phyloP scores from a whole-genome alignment of 148 eudicot species.

The Vaccinium corymbosum region DNA sequence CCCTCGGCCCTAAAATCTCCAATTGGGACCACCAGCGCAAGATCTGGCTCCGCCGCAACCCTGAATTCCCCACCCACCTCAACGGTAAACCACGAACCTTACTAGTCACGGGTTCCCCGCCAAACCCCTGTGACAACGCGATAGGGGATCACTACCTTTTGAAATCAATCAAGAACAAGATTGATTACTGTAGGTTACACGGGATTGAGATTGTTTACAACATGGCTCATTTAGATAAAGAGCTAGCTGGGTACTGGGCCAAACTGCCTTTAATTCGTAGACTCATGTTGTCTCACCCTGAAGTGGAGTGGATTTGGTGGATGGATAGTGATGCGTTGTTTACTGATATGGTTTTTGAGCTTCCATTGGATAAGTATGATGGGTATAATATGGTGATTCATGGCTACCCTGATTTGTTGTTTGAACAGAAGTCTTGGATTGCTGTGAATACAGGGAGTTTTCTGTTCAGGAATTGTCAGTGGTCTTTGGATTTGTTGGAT shows the following conservation, averaged over 20 bases:
- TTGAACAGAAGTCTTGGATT: slow-evolving; percentile 64
- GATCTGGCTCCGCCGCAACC: slow-evolving; percentile 52
- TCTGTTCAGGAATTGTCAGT: slow-evolving; percentile 62
- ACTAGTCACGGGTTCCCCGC: slow-evolving; percentile 74
- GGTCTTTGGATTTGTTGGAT: slow-evolving; percentile 71
- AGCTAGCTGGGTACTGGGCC: slow-evolving; percentile 73
- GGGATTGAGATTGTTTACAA: slow-evolving; percentile 67
- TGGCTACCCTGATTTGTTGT: slow-evolving; percentile 66
- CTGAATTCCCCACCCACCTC: slow-evolving; percentile 40
- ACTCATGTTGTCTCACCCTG: slow-evolving; percentile 76
- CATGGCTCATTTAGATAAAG: slow-evolving; percentile 61
- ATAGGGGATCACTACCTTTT: slow-evolving; percentile 71
- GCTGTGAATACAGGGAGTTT: slow-evolving; percentile 70
- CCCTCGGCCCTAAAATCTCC: slow-evolving; percentile 52
- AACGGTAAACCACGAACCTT: slow-evolving; percentile 47
- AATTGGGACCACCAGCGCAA: slow-evolving; percentile 56
- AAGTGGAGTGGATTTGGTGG: slow-evolving; percentile 89
- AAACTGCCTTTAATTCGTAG: slow-evolving; percentile 58
- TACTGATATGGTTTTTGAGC: slow-evolving; percentile 72
- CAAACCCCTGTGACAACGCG: slow-evolving; percentile 69
- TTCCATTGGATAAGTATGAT: slow-evolving; percentile 52
- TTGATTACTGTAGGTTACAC: slow-evolving; percentile 76
- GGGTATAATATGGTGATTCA: slow-evolving; percentile 55
- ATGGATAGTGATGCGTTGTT: slow-evolving; percentile 85
- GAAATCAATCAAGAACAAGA: slow-evolving; percentile 69